Conservation (phyloP, 129 eudicot genomes). For the Lonicera japonica region DNA sequence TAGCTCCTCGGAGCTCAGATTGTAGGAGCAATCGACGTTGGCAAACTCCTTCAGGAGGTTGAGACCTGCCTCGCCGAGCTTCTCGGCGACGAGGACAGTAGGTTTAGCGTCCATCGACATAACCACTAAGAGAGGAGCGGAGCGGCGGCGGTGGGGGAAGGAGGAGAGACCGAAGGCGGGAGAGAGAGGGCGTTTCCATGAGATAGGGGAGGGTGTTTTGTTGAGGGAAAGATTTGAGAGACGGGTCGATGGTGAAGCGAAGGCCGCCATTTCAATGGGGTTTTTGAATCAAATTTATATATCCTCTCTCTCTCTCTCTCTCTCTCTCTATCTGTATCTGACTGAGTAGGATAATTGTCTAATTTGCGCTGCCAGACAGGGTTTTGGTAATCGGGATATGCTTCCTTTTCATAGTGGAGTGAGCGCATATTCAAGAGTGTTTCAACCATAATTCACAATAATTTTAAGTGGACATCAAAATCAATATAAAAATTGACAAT, state of each 20-base stretch:
- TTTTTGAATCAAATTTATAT: too few species aligned
- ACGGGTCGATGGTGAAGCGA: constrained; percentile 25
- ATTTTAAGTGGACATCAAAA: too few species aligned
- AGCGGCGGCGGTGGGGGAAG: constrained; percentile 36
- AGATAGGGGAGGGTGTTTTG: constrained; percentile 28
- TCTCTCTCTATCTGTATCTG: too few species aligned
- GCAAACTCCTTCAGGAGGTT: constrained; percentile 63
- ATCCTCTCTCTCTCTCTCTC: too few species aligned
- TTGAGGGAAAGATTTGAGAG: neutral
- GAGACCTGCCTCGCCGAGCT: constrained; percentile 79
- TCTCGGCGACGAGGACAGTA: constrained; percentile 77
- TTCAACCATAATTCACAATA: too few species aligned
- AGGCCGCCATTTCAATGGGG: constrained; percentile 44
- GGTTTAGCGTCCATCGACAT: constrained; percentile 64
- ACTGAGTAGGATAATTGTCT: too few species aligned
- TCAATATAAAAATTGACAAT: too few species aligned
- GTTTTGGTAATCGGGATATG: too few species aligned
- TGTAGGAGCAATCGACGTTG: constrained; percentile 85
- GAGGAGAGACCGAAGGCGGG: constrained; percentile 10
- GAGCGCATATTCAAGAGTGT: too few species aligned
- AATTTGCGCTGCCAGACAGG: too few species aligned
- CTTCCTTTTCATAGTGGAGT: too few species aligned
- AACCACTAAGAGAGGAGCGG: constrained; percentile 26
- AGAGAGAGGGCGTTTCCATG: constrained; percentile 33
- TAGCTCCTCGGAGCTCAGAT: constrained; percentile 77